Evolutionary conservation across 2,329 filamentous ascomycete species (phyloP).

Genomic region (Aspergillus intermedius): DNA sequence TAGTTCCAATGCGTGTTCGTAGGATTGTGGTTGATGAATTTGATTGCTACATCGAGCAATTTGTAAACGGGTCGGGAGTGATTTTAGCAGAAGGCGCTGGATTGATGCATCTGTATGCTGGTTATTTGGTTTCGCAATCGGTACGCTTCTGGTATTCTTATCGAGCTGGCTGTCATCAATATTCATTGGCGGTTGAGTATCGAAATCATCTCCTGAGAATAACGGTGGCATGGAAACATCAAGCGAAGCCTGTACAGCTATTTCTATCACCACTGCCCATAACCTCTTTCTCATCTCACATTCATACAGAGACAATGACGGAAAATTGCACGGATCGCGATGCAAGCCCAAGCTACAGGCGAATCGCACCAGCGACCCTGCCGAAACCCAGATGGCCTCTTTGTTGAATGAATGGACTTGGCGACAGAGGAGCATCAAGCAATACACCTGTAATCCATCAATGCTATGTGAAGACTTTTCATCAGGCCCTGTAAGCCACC

Average conservation of each 20-base stretch:
- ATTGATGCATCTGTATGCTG: constrained; percentile 8
- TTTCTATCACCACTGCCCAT: constrained; percentile 23
- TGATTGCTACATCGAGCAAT: neutral
- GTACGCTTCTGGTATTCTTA: neutral
- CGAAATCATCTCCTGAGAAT: constrained; percentile 8
- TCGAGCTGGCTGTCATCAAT: constrained; percentile 12
- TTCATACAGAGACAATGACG: constrained; percentile 13
- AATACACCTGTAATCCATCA: neutral
- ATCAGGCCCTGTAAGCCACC: neutral
- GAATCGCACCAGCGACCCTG: neutral
- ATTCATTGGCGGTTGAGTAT: constrained; percentile 11
- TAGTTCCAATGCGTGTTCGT: neutral
- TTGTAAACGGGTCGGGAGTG: constrained; percentile 6
- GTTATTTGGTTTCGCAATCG: constrained; percentile 1
- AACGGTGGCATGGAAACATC: constrained; percentile 14
- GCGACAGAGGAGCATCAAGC: neutral
- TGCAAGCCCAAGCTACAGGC: neutral
- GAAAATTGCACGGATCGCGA: constrained; percentile 3
- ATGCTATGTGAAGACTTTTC: neutral
- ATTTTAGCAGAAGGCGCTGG: constrained; percentile 8
- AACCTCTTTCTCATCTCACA: constrained; percentile 19
- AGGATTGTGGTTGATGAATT: neutral
- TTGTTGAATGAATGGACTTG: neutral
- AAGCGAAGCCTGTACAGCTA: constrained; percentile 21
- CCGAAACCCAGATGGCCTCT: neutral